Conservation (phyloP, 2,329 filamentous ascomycete genomes). For the Orbilia brochopaga region DNA sequence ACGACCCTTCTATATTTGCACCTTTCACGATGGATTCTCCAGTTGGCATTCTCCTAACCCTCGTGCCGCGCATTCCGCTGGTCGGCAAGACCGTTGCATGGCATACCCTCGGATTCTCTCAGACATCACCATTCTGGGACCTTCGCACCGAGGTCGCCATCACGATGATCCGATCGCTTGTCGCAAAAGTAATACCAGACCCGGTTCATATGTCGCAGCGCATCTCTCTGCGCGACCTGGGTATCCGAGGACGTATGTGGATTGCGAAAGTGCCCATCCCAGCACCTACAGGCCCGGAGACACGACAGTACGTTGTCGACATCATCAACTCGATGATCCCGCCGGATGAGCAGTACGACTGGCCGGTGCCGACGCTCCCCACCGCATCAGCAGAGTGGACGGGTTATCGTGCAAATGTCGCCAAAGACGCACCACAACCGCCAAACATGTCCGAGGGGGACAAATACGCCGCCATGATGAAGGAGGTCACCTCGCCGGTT, state of each 20-base stretch:
- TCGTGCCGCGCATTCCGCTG: conserved; percentile 38
- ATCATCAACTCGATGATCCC: conserved; percentile 65
- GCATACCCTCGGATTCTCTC: conserved; percentile 72
- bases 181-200: conserved; percentile 59
- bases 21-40: conserved; percentile 41
- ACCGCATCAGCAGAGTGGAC: conserved; percentile 77
- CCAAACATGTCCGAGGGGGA: conserved; percentile 64
- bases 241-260: conserved; percentile 81
- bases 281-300: conserved; percentile 64
- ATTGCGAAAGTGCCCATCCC: conserved; percentile 73
- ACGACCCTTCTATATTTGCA: conserved; percentile 45
- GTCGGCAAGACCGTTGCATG: conserved; percentile 60
- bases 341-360: conserved; percentile 55
- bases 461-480: conserved; percentile 71
- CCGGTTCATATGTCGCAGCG: conserved; percentile 70
- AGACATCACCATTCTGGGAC: conserved; percentile 77
- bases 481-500: conserved; percentile 66
- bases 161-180: conserved; percentile 71
- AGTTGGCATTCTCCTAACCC: conserved; percentile 15
- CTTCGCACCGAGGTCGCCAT: conserved; percentile 75
- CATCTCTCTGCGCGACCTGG: conserved; percentile 67
- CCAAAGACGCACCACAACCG: conserved; percentile 38
- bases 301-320: conserved; percentile 66
- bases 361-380: conserved; percentile 63
- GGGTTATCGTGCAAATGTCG: conserved; percentile 65